phyloP scores from a whole-genome alignment of 306 rosid genomes.

The Rosa chinensis region DNA sequence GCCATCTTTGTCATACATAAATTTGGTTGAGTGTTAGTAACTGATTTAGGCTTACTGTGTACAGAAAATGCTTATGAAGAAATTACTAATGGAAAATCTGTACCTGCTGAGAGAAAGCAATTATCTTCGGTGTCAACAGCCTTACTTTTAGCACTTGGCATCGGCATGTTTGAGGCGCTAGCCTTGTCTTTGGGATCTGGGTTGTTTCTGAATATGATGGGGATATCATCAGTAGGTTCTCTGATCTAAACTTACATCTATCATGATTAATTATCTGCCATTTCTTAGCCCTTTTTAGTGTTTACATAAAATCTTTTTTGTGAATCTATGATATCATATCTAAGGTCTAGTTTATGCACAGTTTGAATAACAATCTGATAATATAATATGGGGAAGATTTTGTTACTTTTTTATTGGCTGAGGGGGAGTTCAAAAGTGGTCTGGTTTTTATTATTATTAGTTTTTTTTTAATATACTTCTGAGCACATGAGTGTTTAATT shows the following conservation, averaged over 20 bases:
- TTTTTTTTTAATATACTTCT: background rate
- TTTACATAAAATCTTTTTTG: background rate
- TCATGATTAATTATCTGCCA: background rate
- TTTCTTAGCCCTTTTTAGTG: background rate
- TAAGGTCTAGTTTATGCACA: background rate
- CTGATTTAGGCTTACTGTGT: conserved; percentile 30
- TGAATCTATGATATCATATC: background rate
- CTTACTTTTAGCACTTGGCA: conserved; percentile 66
- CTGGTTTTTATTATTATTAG: background rate
- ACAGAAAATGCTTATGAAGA: conserved; percentile 37
- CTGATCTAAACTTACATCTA: conserved; percentile 1
- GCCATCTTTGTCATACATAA: background rate
- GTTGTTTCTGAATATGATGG: conserved; percentile 66
- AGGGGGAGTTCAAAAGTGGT: background rate
- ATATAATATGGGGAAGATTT: background rate
- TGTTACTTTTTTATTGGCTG: background rate
- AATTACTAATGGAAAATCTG: conserved; percentile 44
- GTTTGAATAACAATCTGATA: background rate
- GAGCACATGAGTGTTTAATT: conserved; percentile 8
- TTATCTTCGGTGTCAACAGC: conserved; percentile 94
- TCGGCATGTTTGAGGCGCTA: conserved; percentile 85
- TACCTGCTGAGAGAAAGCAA: conserved; percentile 55
- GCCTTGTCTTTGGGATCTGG: conserved; percentile 77
- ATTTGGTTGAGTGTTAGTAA: background rate
- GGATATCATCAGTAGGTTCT: conserved; percentile 69